Percentiles rank a stretch among this genome's conserved stretches.
Evolutionary conservation across 768 basidiomycete genomes (phyloP).

Genomic region (Leccinum disarticulatum): DNA sequence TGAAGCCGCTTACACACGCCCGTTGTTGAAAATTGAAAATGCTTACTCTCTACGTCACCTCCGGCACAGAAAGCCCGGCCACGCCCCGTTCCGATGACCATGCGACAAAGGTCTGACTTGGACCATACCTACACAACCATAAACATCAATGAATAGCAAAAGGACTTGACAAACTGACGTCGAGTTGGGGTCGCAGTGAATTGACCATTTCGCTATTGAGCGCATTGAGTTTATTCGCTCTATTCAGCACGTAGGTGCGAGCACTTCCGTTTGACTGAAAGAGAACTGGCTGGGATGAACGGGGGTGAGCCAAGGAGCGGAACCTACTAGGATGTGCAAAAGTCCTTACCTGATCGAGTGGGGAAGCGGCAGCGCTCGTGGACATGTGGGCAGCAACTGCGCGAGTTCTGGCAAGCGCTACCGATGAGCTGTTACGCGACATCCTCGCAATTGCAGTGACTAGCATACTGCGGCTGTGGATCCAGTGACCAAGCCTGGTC

Average conservation of each 20-base stretch:
- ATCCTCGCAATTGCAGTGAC: constrained; percentile 27
- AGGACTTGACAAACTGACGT: constrained; percentile 46
- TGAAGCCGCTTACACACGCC: constrained; percentile 6
- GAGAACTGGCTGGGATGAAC: constrained; percentile 47
- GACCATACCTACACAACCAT: constrained; percentile 64
- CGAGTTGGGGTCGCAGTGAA: constrained; percentile 67
- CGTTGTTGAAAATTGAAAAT: constrained; percentile 7
- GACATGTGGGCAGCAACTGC: constrained; percentile 39
- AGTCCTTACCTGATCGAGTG: constrained; percentile 26
- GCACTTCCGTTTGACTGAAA: constrained; percentile 66
- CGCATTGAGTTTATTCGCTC: constrained; percentile 78
- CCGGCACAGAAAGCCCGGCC: constrained; percentile 90
- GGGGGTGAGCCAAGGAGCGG: constrained; percentile 2
- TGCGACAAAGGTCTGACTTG: constrained; percentile 63
- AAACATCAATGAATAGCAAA: constrained; percentile 8
- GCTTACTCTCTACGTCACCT: constrained; percentile 88
- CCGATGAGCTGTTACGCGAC: constrained; percentile 27
- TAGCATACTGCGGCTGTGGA: constrained; percentile 26
- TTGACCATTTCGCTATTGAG: constrained; percentile 78
- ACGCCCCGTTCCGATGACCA: constrained; percentile 69
- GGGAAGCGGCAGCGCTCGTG: constrained; percentile 15
- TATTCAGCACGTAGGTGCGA: constrained; percentile 76
- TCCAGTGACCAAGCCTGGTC: neutral
- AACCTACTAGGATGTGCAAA: neutral
- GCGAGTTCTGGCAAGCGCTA: constrained; percentile 30